Conservation (phyloP, 1,284 basidiomycete genomes). For the Cutaneotrichosporon dermatis region DNA sequence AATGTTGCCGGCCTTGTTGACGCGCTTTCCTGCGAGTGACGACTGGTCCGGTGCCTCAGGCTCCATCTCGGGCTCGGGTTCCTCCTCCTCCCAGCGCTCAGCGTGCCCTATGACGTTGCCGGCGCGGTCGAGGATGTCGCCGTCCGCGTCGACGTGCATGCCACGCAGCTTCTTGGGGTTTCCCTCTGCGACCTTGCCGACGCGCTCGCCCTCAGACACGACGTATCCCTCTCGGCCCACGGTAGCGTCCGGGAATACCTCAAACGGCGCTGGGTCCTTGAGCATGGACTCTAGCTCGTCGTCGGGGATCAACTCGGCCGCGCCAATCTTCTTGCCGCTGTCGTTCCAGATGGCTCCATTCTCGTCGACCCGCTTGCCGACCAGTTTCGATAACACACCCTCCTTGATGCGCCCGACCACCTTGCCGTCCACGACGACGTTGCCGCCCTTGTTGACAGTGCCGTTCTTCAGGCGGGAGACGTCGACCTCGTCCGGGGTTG, state of each 20-base stretch:
- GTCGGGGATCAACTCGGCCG: not conserved
- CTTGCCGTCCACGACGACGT: constrained; percentile 2
- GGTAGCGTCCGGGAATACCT: not conserved
- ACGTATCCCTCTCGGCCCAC: constrained; percentile 2
- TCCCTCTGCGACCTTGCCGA: constrained; percentile 4
- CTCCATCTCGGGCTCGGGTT: not conserved
- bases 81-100: not conserved
- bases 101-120: constrained; percentile 1
- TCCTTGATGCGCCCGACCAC: constrained; percentile 4
- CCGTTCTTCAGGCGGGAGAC: not conserved
- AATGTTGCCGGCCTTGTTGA: not conserved
- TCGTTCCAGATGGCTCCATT: constrained; percentile 4
- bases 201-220: constrained; percentile 1
- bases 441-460: constrained; percentile 5
- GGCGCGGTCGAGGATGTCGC: constrained; percentile 1
- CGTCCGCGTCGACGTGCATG: constrained; percentile 3
- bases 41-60: not conserved
- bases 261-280: constrained; percentile 2
- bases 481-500: not conserved
- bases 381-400: not conserved
- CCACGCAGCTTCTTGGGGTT: constrained; percentile 1
- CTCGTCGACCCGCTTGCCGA: not conserved
- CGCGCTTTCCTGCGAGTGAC: not conserved
- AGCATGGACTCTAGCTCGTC: not conserved
- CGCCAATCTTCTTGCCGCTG: constrained; percentile 2